Conservation (phyloP, 352 stramenopile genomes). For the Phytophthora sp. region DNA sequence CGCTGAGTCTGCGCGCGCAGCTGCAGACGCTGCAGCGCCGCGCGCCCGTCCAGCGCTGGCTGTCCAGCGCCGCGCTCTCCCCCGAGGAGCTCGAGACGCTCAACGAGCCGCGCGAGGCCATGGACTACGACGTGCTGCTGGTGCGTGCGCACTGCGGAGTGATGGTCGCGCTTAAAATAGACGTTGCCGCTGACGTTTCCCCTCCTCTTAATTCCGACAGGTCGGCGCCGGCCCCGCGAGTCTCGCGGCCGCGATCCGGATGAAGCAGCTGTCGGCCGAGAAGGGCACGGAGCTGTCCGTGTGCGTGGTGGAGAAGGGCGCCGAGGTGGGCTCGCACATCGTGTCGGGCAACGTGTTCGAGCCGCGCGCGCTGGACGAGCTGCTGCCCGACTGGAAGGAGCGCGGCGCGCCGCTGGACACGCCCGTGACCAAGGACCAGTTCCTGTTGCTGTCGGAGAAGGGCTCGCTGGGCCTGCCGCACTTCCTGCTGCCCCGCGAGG, state of each 20-base stretch:
- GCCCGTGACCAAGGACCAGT: conserved; percentile 94
- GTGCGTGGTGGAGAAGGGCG: conserved; percentile 96
- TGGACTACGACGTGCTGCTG: conserved; percentile 99
- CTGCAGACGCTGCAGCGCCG: conserved; percentile 22
- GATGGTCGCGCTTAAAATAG: too few relatives aligned
- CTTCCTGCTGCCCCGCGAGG: conserved; percentile 92
- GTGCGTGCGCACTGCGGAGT: conserved; percentile 64
- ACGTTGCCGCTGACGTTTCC: too few relatives aligned
- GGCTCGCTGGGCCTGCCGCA: conserved; percentile 90
- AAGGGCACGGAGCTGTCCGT: conserved; percentile 95
- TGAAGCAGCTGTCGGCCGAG: conserved; percentile 97
- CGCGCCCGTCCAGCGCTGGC: conserved; percentile 27
- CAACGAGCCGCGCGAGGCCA: conserved; percentile 86
- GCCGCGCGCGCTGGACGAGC: conserved; percentile 95
- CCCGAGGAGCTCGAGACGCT: conserved; percentile 74
- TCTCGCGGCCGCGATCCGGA: conserved; percentile 95
- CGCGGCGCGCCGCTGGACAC: conserved; percentile 91
- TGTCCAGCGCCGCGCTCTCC: conserved; percentile 47
- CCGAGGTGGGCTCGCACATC: conserved; percentile 98
- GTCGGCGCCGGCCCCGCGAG: conserved; percentile 89
- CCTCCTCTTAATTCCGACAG: too few relatives aligned
- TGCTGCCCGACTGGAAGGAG: conserved; percentile 96
- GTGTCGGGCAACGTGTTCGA: conserved; percentile 99
- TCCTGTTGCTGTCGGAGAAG: conserved; percentile 93
- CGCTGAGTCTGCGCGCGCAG: conserved; percentile 27